A percentile compares a stretch with the other conserved stretches of the same genome.
Evolutionary conservation across 441 rosid genomes (phyloP).

Genomic region (Erodium texanum): DNA sequence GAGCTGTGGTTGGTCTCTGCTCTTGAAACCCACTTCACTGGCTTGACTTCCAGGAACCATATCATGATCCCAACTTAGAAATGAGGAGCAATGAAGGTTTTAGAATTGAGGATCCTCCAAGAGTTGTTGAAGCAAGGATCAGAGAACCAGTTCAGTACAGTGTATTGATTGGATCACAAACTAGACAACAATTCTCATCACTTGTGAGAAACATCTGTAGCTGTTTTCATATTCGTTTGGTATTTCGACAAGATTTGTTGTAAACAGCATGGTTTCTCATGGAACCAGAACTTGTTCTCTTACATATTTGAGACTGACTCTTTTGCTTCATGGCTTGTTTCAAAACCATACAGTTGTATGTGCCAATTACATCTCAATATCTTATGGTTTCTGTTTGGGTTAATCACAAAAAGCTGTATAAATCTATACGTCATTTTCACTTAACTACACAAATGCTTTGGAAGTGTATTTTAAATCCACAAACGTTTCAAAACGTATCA

Average conservation of each 20-base stretch:
- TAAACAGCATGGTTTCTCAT: not conserved
- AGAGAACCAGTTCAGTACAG: not conserved
- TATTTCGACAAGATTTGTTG: not conserved
- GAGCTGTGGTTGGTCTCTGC: slow-evolving; percentile 33
- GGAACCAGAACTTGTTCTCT: not conserved
- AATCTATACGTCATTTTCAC: too few relatives aligned
- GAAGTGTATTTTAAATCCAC: too few relatives aligned
- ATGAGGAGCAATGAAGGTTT: not conserved
- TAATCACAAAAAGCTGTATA: too few relatives aligned
- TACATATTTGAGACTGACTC: not conserved
- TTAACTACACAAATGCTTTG: too few relatives aligned
- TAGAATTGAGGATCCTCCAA: not conserved
- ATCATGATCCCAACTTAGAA: slow-evolving; percentile 51
- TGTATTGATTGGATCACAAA: too few relatives aligned
- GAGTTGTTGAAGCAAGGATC: not conserved
- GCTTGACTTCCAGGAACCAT: slow-evolving; percentile 19
- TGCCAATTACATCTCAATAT: not conserved
- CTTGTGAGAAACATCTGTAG: not conserved
- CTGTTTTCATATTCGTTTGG: not conserved
- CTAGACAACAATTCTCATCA: not conserved
- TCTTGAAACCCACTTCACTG: slow-evolving; percentile 22
- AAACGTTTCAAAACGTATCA: too few relatives aligned
- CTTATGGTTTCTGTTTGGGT: too few relatives aligned
- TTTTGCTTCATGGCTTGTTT: not conserved
- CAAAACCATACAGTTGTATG: too few relatives aligned